Conservation (phyloP, 495 filamentous ascomycete species). For the Venustampulla echinocandica region DNA sequence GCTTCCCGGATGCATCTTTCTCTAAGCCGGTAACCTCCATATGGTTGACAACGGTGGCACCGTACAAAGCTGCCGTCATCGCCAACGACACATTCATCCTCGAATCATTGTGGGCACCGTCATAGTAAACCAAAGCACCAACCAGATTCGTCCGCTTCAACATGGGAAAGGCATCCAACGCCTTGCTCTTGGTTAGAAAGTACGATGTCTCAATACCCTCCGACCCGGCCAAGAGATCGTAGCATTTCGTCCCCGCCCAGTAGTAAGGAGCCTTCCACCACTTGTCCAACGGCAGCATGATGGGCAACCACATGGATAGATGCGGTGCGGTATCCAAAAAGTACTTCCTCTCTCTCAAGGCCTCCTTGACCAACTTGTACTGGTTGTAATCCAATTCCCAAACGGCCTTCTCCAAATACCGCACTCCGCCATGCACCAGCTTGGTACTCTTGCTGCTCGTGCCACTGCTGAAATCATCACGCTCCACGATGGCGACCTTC, state of each 20-base stretch:
- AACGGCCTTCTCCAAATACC: conserved; percentile 94
- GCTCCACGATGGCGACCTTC: conserved; percentile 88
- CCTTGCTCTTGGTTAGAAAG: conserved; percentile 90
- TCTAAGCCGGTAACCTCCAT: conserved; percentile 77
- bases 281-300: conserved; percentile 91
- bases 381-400: conserved; percentile 96
- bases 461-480: conserved; percentile 88
- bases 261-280: conserved; percentile 99
- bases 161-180: conserved; percentile 97
- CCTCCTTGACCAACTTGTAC: conserved; percentile 87
- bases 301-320: conserved; percentile 88
- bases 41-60: conserved; percentile 87
- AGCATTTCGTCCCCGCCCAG: conserved; percentile 91
- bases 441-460: conserved; percentile 98
- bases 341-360: conserved; percentile 91
- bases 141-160: conserved; percentile 76
- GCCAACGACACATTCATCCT: conserved; percentile 96
- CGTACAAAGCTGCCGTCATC: conserved; percentile 92
- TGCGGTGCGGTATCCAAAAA: conserved; percentile 95
- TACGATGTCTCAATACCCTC: conserved; percentile 98
- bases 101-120: conserved; percentile 97
- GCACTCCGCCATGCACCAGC: conserved; percentile 90
- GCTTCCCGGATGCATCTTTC: conserved; percentile 69
- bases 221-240: conserved; percentile 88
- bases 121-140: conserved; percentile 94